These are phyloP conservation scores for Leucocoprinus sp. DNA, from an alignment of 768 basidiomycete genomes.

Conservation along the genomic window DNA sequence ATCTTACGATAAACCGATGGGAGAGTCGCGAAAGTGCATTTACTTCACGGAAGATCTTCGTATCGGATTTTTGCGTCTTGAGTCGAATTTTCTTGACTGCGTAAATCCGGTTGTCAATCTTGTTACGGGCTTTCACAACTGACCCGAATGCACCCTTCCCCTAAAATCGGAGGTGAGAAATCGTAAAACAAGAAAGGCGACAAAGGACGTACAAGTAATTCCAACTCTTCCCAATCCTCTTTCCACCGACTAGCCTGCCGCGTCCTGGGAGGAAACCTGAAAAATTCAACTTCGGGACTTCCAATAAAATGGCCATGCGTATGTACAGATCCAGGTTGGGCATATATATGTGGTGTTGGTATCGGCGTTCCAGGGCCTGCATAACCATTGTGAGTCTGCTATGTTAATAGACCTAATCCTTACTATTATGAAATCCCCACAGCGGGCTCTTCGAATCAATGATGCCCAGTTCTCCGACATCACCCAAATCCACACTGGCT, in stretches of 20 bases:
- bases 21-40: conserved; percentile 81
- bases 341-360: conserved; percentile 16
- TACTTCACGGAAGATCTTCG: conserved; percentile 86
- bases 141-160: conserved; percentile 89
- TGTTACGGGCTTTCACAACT: conserved; percentile 91
- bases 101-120: conserved; percentile 78
- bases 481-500: not conserved
- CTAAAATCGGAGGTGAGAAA: conserved; percentile 28
- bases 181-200: not conserved
- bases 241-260: conserved; percentile 75
- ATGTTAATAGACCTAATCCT: not conserved
- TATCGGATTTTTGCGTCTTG: conserved; percentile 68
- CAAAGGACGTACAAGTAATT: conserved; percentile 51
- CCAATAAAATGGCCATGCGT: conserved; percentile 22
- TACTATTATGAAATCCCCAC: not conserved
- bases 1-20: conserved; percentile 87
- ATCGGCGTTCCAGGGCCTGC: conserved; percentile 43
- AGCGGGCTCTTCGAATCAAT: not conserved
- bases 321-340: conserved; percentile 6
- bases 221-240: conserved; percentile 91
- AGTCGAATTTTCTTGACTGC: conserved; percentile 92
- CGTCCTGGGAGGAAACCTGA: conserved; percentile 32
- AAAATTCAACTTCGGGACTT: conserved; percentile 66
- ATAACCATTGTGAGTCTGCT: not conserved
- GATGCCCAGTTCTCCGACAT: not conserved